Percentiles rank a stretch among this genome's conserved stretches.
Conservation (phyloP, 345 rosid genomes). For the Stellera chamaejasme region DNA sequence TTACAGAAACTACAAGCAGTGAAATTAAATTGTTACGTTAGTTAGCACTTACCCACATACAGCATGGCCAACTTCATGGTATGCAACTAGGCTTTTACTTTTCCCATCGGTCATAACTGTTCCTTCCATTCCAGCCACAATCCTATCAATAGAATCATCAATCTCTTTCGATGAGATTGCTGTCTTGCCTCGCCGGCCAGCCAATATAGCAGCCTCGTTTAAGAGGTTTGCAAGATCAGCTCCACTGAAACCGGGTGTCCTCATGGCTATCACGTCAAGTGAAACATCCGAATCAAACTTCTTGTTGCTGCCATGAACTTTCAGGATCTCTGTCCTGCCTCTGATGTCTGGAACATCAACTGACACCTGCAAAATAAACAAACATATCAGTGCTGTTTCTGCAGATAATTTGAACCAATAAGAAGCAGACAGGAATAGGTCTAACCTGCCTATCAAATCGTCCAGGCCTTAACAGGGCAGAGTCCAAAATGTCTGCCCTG, state of each 20-base stretch:
- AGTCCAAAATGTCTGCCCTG: constrained; percentile 89
- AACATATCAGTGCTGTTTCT: constrained; percentile 11
- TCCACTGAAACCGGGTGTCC: constrained; percentile 98
- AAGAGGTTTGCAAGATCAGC: constrained; percentile 97
- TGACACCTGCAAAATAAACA: constrained; percentile 45
- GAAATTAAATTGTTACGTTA: too few relatives aligned
- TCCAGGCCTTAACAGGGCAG: constrained; percentile 90
- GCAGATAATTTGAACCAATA: constrained; percentile 1
- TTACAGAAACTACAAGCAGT: background rate
- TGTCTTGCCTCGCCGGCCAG: constrained; percentile 81
- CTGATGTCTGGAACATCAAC: constrained; percentile 91
- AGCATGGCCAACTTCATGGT: constrained; percentile 98
- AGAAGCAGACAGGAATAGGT: constrained; percentile 1
- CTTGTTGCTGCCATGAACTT: constrained; percentile 87
- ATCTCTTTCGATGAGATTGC: constrained; percentile 86
- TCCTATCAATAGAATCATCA: constrained; percentile 95
- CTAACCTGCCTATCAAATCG: constrained; percentile 91
- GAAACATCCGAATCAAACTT: constrained; percentile 83
- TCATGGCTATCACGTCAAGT: constrained; percentile 88
- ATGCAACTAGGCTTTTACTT: constrained; percentile 94
- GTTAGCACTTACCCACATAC: constrained; percentile 66
- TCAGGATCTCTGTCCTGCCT: constrained; percentile 87
- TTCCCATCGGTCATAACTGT: constrained; percentile 98
- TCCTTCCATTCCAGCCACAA: constrained; percentile 99
- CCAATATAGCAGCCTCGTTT: constrained; percentile 94